A percentile compares a stretch with the other conserved stretches of the same genome.
Conservation (phyloP, 768 basidiomycete species). For the Boletus reticulatus region DNA sequence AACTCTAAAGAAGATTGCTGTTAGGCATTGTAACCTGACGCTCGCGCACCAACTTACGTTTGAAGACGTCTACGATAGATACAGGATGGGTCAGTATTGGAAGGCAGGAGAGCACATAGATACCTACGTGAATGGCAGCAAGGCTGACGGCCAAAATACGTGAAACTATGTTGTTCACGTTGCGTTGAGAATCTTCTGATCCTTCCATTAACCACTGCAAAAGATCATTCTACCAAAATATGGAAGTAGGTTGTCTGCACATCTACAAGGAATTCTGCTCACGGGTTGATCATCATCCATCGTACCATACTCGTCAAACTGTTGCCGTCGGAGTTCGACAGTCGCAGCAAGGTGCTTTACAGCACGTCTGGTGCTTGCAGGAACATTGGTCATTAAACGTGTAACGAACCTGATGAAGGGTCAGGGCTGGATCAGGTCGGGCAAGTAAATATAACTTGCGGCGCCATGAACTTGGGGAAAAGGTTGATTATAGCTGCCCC, state of each 20-base stretch:
- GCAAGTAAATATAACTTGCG: slow-evolving; percentile 18
- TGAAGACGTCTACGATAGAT: slow-evolving; percentile 5
- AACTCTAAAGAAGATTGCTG: not conserved
- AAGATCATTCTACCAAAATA: slow-evolving; percentile 28
- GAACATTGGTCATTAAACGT: not conserved
- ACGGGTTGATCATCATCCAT: not conserved
- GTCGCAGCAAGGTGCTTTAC: slow-evolving; percentile 25
- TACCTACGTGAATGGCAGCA: slow-evolving; percentile 23
- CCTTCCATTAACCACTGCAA: slow-evolving; percentile 33
- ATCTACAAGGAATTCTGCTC: not conserved
- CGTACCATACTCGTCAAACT: not conserved
- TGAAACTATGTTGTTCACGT: slow-evolving; percentile 18
- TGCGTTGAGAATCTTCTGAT: slow-evolving; percentile 11
- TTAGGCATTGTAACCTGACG: not conserved
- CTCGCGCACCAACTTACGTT: not conserved
- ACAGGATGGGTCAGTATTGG: not conserved
- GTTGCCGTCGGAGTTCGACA: slow-evolving; percentile 11
- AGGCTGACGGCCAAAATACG: slow-evolving; percentile 18
- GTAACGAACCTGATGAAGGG: not conserved
- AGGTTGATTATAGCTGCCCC: slow-evolving; percentile 18
- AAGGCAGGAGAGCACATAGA: no score
- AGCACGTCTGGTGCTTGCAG: slow-evolving; percentile 5
- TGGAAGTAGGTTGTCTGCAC: not conserved
- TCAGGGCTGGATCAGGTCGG: not conserved
- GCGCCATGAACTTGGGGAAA: slow-evolving; percentile 33